A percentile compares a stretch with the other conserved stretches of the same genome.
Conservation (phyloP, 768 basidiomycete species). For the Boletus patriciae region DNA sequence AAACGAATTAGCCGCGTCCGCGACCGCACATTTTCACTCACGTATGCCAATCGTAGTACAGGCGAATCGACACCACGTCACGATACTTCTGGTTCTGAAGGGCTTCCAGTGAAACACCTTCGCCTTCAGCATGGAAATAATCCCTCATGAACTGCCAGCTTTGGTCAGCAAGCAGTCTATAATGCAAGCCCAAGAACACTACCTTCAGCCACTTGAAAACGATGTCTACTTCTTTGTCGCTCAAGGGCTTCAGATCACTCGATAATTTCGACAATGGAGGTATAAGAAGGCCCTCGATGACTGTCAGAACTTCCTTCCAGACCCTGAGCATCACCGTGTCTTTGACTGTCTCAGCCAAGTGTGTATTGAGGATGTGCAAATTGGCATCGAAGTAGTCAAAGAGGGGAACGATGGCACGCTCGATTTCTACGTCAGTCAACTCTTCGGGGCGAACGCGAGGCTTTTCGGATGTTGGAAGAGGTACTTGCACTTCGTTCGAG, state of each 20-base stretch:
- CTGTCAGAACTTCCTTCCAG: conserved; percentile 92
- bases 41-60: conserved; percentile 98
- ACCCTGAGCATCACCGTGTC: conserved; percentile 89
- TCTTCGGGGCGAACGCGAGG: conserved; percentile 76
- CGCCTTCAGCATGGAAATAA: conserved; percentile 93
- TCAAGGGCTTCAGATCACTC: conserved; percentile 89
- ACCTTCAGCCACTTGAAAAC: conserved; percentile 99
- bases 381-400: conserved; percentile 98
- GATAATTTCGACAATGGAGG: conserved; percentile 84
- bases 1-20: conserved; percentile 6
- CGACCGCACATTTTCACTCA: conserved; percentile 38
- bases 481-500: conserved; percentile 71
- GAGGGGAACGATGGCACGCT: conserved; percentile 84
- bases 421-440: conserved; percentile 90
- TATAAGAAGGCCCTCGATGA: conserved; percentile 85
- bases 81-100: conserved; percentile 95
- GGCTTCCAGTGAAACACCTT: conserved; percentile 81
- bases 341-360: conserved; percentile 80
- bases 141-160: conserved; percentile 77
- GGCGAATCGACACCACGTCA: conserved; percentile 81
- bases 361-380: conserved; percentile 85
- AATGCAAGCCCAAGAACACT: neutral
- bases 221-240: conserved; percentile 95
- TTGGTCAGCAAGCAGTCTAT: neutral
- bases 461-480: conserved; percentile 72